Evolutionary conservation across 495 filamentous ascomycete species (phyloP).

Genomic region (Parmelia sp.): DNA sequence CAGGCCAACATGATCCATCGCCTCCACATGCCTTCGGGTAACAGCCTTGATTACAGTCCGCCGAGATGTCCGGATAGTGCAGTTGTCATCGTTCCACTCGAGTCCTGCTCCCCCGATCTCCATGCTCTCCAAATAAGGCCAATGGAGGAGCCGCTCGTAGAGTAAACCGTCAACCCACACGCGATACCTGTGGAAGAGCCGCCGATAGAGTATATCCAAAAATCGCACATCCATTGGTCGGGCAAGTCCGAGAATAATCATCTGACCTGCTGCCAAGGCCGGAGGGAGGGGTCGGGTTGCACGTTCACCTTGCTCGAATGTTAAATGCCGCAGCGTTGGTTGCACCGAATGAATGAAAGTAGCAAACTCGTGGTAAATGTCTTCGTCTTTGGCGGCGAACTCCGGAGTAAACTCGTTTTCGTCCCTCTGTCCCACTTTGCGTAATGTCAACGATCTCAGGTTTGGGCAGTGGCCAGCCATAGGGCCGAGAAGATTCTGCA

Average conservation of each 20-base stretch:
- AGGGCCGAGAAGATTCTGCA: neutral
- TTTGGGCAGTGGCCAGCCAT: neutral
- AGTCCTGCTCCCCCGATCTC: neutral
- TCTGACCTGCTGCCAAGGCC: neutral
- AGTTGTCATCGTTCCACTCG: neutral
- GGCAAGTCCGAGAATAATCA: neutral
- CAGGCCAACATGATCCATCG: conserved; percentile 1
- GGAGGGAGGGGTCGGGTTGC: neutral
- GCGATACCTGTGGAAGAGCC: neutral
- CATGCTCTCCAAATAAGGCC: neutral
- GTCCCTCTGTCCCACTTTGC: neutral
- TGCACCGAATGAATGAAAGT: neutral
- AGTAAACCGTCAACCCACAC: too few relatives aligned
- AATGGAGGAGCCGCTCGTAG: neutral
- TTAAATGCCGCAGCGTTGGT: neutral
- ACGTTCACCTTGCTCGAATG: neutral
- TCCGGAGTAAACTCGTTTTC: neutral
- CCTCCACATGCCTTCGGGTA: neutral
- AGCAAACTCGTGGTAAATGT: neutral
- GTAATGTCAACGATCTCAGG: neutral
- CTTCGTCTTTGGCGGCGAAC: neutral
- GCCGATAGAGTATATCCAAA: neutral
- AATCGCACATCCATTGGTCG: neutral
- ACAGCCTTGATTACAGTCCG: neutral
- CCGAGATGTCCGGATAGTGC: neutral